These are phyloP conservation scores for Kappamyces sp. DNA, from an alignment of 192 early-diverging fungal species.

Conservation along the genomic window DNA sequence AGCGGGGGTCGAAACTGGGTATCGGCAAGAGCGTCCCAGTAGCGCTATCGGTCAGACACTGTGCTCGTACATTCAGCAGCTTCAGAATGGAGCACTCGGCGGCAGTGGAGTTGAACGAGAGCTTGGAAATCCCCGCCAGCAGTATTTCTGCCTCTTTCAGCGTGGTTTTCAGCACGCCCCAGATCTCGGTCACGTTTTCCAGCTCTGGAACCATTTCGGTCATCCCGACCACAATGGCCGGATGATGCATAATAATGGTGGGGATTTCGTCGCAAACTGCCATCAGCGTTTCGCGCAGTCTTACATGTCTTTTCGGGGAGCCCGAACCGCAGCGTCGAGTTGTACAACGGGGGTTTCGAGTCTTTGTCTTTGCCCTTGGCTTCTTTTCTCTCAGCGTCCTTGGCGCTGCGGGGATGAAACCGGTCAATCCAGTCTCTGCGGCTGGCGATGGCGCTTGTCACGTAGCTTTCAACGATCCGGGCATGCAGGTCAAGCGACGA, in stretches of 20 bases:
- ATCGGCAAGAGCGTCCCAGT: conserved; percentile 33
- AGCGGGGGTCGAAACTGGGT: conserved; percentile 29
- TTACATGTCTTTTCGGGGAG: conserved; percentile 7
- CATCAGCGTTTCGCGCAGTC: background rate
- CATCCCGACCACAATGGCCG: conserved; percentile 29
- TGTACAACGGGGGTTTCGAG: conserved; percentile 25
- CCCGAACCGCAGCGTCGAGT: conserved; percentile 6
- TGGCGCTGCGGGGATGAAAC: background rate
- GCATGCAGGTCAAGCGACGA: conserved; percentile 36
- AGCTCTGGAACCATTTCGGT: conserved; percentile 42
- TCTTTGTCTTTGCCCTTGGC: conserved; percentile 18
- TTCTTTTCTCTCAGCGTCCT: background rate
- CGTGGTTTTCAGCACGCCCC: conserved; percentile 13
- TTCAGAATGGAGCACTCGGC: conserved; percentile 45
- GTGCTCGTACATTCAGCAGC: conserved; percentile 20
- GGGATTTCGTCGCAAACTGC: conserved; percentile 15
- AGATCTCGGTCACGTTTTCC: conserved; percentile 17
- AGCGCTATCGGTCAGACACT: conserved; percentile 3
- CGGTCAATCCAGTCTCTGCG: conserved; percentile 2
- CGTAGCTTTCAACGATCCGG: conserved; percentile 15
- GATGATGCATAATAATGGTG: conserved; percentile 44
- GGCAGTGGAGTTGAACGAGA: conserved; percentile 7
- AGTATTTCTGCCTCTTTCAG: conserved; percentile 17
- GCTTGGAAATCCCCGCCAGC: conserved; percentile 9
- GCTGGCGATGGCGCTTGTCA: conserved; percentile 1